Evolutionary conservation across 176 grass and related monocot species (phyloP).

Genomic region (Leersia perrieri): DNA sequence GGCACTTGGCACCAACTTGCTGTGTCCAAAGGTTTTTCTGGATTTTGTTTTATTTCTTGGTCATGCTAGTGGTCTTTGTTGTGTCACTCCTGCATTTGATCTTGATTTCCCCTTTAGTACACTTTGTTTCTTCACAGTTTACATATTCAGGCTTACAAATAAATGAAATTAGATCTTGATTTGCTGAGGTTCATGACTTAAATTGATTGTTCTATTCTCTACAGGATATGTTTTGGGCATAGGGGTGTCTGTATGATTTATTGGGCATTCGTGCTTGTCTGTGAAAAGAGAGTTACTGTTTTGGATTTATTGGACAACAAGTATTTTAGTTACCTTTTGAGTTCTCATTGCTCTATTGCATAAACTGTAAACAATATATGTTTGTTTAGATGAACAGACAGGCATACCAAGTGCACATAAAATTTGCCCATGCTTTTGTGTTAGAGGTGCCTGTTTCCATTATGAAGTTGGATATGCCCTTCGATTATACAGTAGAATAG

Average conservation of each 20-base stretch:
- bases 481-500: background rate
- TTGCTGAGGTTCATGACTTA: background rate
- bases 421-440: background rate
- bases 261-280: background rate
- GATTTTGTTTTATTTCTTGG: background rate
- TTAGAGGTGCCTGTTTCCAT: constrained; percentile 10
- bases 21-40: background rate
- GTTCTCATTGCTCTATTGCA: background rate
- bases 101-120: background rate
- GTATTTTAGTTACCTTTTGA: background rate
- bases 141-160: background rate
- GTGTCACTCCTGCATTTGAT: background rate
- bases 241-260: background rate
- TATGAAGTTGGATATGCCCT: background rate
- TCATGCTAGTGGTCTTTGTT: constrained; percentile 1
- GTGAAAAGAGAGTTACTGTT: background rate
- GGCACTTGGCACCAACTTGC: background rate
- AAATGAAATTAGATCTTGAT: background rate
- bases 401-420: background rate
- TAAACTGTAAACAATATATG: background rate
- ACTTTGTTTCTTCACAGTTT: constrained; percentile 10
- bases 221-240: background rate
- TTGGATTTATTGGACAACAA: background rate
- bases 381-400: constrained; percentile 2
- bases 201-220: constrained; percentile 13